Base-by-base conservation (phyloP, 495 filamentous ascomycete species). In the Mytilinidion resinicola region DNA sequence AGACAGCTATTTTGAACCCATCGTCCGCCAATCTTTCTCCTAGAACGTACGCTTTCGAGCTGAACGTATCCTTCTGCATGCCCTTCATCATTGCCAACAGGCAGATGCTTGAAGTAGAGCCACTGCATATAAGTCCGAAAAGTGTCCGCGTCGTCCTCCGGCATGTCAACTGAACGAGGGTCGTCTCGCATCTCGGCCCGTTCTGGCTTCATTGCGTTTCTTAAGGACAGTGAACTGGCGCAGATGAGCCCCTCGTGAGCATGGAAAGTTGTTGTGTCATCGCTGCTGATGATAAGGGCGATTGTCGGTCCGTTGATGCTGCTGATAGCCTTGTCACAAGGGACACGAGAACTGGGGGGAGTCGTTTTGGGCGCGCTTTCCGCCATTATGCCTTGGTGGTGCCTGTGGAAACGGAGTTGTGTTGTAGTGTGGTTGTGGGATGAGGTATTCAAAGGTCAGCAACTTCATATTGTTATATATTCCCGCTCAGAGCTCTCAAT, bases 171-270 rank as follows among this genome's bases (percentile, higher is more conserved):
- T 6, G 30, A 11, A 1, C 25, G 15, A n/a, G n/a, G n/a, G n/a
- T n/a, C n/a, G 19, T 56, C 10, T 4, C 9, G 20, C 9, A 47
- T 34, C 36, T 61, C 46, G 8, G 4, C 7, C 58, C 58, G 55
- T 10, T 34, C 33, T 15, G 51, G 44, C 34, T 46, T 56, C 25
- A 61, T 17, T 4, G 59, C 59, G 15, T 56, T 61, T 19, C 37
- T 35, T 21, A 61, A 61, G 53, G 51, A 61, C 11, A n/a, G 5
- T 17, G 59, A 61, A 5, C 46, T 30, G 7, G 20, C 12, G 36
- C 46, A 56, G 21, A 61, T 51, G 36, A 56, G 53, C 1, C 34
- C 44, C 17, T 56, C 9, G 21, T 61, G 59, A 15, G 56, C 53
- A 3, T 14, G 10, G 34, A 56, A 56, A n/a, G n/a, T n/a, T n/a